Evolutionary conservation across 140 eudicot species (phyloP).

Genomic region (Cichorium intybus): DNA sequence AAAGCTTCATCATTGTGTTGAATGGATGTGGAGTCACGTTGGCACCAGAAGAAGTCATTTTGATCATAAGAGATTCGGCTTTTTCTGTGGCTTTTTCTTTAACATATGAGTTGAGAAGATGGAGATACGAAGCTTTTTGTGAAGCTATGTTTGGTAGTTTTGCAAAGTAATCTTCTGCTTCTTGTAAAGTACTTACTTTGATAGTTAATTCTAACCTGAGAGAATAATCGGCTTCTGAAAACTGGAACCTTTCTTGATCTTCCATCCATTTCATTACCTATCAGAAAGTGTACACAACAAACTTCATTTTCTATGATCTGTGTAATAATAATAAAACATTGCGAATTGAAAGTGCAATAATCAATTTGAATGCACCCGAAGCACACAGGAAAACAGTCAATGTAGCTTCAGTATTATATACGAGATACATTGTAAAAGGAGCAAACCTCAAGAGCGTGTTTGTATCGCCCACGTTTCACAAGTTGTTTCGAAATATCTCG

Average conservation of each 20-base stretch:
- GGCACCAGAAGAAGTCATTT: conserved; percentile 37
- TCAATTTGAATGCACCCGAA: not conserved
- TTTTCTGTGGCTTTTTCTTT: conserved; percentile 37
- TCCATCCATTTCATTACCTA: conserved; percentile 66
- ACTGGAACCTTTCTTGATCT: conserved; percentile 29
- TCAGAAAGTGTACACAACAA: not conserved
- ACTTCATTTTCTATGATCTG: not conserved
- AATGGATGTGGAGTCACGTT: conserved; percentile 50
- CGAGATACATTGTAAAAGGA: not conserved
- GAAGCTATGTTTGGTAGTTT: conserved; percentile 34
- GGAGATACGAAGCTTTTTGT: conserved; percentile 46
- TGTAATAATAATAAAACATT: too few species aligned
- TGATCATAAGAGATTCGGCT: conserved; percentile 57
- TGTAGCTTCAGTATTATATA: not conserved
- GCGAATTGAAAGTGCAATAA: too few species aligned
- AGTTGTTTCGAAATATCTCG: conserved; percentile 36
- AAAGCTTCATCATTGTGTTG: conserved; percentile 69
- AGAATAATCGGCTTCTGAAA: conserved; percentile 46
- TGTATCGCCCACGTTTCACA: conserved; percentile 34
- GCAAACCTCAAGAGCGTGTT: conserved; percentile 59
- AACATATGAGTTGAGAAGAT: conserved; percentile 54
- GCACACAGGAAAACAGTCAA: not conserved
- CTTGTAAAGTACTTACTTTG: conserved; percentile 31
- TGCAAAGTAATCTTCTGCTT: conserved; percentile 54
- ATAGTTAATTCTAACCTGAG: conserved; percentile 40